Percentiles rank a stretch among this genome's conserved stretches.
These are phyloP conservation scores for Pouteria campechiana DNA, from an alignment of 179 eudicot species.

Conservation along the genomic window DNA sequence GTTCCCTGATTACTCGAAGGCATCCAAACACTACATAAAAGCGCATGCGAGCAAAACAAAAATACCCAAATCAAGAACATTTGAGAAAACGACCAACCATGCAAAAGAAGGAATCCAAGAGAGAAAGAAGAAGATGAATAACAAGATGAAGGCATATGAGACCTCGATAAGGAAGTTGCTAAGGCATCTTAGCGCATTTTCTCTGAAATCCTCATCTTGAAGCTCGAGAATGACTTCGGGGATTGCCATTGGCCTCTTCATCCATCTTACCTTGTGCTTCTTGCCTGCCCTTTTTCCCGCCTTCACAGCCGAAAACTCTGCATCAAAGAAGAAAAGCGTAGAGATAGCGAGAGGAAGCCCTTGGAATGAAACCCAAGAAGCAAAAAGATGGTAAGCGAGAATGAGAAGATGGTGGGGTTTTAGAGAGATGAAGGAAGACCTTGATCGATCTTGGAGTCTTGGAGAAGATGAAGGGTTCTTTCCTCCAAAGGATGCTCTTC, in stretches of 20 bases:
- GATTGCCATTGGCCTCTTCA: constrained; percentile 7
- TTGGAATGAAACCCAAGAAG: too few relatives aligned
- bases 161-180: constrained; percentile 3
- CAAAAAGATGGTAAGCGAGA: too few relatives aligned
- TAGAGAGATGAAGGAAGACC: constrained; percentile 5
- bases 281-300: not conserved
- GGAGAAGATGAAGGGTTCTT: constrained; percentile 5
- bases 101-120: not conserved
- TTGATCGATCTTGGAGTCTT: constrained; percentile 6
- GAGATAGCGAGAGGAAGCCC: too few relatives aligned
- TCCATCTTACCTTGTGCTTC: constrained; percentile 4
- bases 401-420: not conserved
- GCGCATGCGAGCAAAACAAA: too few relatives aligned
- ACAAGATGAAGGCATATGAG: too few relatives aligned
- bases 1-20: too few relatives aligned
- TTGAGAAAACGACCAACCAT: not conserved
- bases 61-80: too few relatives aligned
- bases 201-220: constrained; percentile 1
- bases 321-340: not conserved
- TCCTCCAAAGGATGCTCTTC: constrained; percentile 3
- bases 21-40: too few relatives aligned
- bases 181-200: constrained; percentile 2
- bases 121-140: not conserved
- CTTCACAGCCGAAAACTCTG: not conserved
- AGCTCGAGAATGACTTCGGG: constrained; percentile 6